Conservation (phyloP, 2,329 filamentous ascomycete genomes). For the Fonsecaea nubica region DNA sequence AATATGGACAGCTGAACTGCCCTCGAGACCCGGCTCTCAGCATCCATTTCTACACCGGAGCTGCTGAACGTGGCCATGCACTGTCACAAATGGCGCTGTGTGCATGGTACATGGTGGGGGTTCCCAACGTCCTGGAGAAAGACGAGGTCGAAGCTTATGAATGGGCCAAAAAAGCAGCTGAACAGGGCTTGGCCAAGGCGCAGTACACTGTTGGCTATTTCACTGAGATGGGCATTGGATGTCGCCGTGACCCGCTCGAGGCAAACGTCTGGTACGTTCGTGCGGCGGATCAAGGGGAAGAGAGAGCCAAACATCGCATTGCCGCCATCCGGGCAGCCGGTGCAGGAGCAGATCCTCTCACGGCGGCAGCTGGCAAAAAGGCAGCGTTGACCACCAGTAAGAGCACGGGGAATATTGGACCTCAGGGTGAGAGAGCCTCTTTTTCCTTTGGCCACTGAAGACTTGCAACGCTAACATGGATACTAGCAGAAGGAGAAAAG, state of each 20-base stretch:
- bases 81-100: conserved; percentile 97
- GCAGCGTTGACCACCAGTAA: conserved; percentile 29
- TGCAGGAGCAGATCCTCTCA: conserved; percentile 55
- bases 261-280: conserved; percentile 99
- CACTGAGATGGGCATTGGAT: conserved; percentile 97
- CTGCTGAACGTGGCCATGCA: conserved; percentile 82
- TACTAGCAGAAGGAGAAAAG: conserved; percentile 38
- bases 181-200: conserved; percentile 77
- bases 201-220: conserved; percentile 97
- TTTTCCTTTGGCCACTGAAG: conserved; percentile 2
- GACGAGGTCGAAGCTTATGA: conserved; percentile 96
- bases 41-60: conserved; percentile 95
- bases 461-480: conserved; percentile 17
- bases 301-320: conserved; percentile 84
- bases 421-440: conserved; percentile 31
- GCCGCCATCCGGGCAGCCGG: conserved; percentile 86
- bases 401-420: conserved; percentile 30
- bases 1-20: conserved; percentile 86
- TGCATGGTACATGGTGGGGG: conserved; percentile 97
- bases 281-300: conserved; percentile 89
- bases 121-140: conserved; percentile 87
- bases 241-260: conserved; percentile 89
- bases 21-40: conserved; percentile 90
- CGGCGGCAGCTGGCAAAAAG: conserved; percentile 37
- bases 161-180: conserved; percentile 88